These are phyloP conservation scores for Erodium maritimum DNA, from an alignment of 345 rosid genomes.

Conservation along the genomic window DNA sequence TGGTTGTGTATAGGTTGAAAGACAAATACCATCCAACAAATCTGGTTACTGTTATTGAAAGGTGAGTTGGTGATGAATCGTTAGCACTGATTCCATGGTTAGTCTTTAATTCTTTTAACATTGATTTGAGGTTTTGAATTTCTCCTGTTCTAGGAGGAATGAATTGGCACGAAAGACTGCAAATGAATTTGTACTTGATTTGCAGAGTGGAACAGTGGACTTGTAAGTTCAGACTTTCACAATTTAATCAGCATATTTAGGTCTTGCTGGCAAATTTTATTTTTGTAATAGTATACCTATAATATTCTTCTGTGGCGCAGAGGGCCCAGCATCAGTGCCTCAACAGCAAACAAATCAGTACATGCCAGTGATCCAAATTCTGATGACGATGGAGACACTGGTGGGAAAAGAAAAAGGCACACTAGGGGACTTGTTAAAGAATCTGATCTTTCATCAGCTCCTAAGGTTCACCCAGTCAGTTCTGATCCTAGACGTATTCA, in stretches of 20 bases:
- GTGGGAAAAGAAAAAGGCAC: constrained; percentile 62
- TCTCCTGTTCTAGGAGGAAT: constrained; percentile 72
- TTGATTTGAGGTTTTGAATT: no score
- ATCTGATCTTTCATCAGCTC: constrained; percentile 62
- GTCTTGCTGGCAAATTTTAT: background rate
- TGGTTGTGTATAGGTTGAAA: constrained; percentile 47
- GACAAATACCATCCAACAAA: constrained; percentile 96
- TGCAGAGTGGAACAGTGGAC: constrained; percentile 79
- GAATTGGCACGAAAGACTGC: constrained; percentile 71
- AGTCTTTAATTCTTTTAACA: no score
- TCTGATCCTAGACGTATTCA: constrained; percentile 77
- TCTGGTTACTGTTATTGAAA: constrained; percentile 67
- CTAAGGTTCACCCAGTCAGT: constrained; percentile 69
- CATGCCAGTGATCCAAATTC: constrained; percentile 56
- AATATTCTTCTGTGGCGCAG: constrained; percentile 32
- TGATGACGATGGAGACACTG: constrained; percentile 64
- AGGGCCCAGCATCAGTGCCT: constrained; percentile 55
- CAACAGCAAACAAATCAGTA: constrained; percentile 46
- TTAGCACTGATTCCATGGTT: no score
- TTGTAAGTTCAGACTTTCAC: constrained; percentile 39
- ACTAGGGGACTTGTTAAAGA: constrained; percentile 49
- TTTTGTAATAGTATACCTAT: background rate
- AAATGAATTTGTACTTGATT: constrained; percentile 75
- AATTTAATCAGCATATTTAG: background rate
- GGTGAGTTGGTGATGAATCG: no score